Evolutionary conservation across 805 yeast genomes (phyloP), one percentile per base, ranked within the genome.

Genomic region (Suhomyces prunicola): DNA sequence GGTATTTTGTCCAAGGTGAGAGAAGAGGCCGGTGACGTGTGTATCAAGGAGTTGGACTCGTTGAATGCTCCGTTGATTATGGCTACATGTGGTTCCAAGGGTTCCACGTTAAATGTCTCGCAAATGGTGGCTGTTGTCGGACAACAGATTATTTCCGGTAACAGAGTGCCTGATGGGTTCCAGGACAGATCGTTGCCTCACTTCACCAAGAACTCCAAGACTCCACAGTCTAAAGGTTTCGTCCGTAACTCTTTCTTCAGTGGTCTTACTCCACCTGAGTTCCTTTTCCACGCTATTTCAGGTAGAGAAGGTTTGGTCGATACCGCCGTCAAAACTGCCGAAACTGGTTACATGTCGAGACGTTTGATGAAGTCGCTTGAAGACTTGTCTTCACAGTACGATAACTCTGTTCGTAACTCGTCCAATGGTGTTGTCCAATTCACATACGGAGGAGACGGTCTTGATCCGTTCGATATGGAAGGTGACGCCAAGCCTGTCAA

Each of bases 71-170:
- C 99, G 41, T 81, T 94, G 65, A 93, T 94, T 67, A 94, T 94
- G 99, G 97, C 99, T 10, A 90, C 97, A 1, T 94, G 98, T 81
- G 99, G 99, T 62, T 93, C 98, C 42, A 94, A 94, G 71, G 99
- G 99, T 72, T 94, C 98, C 40, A 91, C 97, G 0, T 81, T 96
- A 57, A 94, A 94, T 71, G 99, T 94, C 29, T 94, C 99, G 12
- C 99, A 94, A 77, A 94, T 94, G 99, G 98, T 94, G 80, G 99
- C 99, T 0, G 97, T 93, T 68, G 99, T 94, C 27, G 99, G 99
- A 51, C 99, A 94, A 76, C 99, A 94, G 73, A 94, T 94, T 77
- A 94, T 94, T 61, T 86, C 97, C 4, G 99, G 99, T 72, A 89
- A 90, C 68, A 96, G 99, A 82, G 99, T 94, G 56, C 98, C 99